Percentiles rank a stretch among this genome's conserved stretches.
phyloP scores from a whole-genome alignment of 139 green algal genomes.

The Chlamydomonas asymmetrica region DNA sequence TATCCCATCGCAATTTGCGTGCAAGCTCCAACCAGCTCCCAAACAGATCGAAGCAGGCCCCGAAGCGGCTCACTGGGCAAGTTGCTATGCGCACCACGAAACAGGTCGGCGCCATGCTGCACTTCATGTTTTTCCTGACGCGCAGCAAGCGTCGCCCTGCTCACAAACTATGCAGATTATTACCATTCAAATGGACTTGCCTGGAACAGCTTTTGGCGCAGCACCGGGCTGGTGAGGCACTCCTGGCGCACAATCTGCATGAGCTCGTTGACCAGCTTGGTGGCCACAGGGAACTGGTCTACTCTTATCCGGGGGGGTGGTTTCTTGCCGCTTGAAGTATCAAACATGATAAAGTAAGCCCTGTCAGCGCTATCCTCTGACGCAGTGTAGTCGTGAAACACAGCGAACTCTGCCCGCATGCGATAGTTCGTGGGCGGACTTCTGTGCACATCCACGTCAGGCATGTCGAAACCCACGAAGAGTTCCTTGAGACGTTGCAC shows the following conservation, averaged over 20 bases:
- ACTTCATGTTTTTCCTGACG: too few relatives aligned
- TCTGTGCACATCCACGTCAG: constrained; percentile 50
- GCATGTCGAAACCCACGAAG: constrained; percentile 59
- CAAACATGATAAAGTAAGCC: constrained; percentile 38
- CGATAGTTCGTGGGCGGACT: constrained; percentile 59
- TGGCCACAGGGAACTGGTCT: not conserved
- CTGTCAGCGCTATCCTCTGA: not conserved
- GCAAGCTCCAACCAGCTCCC: not conserved
- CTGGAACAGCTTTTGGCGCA: constrained; percentile 68
- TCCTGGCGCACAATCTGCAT: constrained; percentile 72
- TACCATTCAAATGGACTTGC: constrained; percentile 30
- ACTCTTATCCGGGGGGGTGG: not conserved
- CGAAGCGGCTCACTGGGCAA: not conserved
- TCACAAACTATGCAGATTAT: not conserved
- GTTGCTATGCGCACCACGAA: not conserved
- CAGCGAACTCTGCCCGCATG: constrained; percentile 60
- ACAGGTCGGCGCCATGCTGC: not conserved
- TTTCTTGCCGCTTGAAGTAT: not conserved
- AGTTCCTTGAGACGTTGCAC: constrained; percentile 31
- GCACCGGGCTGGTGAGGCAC: constrained; percentile 24
- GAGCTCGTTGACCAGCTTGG: constrained; percentile 70
- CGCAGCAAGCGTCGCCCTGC: not conserved
- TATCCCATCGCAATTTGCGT: too few relatives aligned
- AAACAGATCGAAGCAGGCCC: not conserved
- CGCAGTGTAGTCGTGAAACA: constrained; percentile 7